Evolutionary conservation across 106 monocot species (phyloP), one percentile per base, ranked within the genome.

Genomic region (Acorus calamus): DNA sequence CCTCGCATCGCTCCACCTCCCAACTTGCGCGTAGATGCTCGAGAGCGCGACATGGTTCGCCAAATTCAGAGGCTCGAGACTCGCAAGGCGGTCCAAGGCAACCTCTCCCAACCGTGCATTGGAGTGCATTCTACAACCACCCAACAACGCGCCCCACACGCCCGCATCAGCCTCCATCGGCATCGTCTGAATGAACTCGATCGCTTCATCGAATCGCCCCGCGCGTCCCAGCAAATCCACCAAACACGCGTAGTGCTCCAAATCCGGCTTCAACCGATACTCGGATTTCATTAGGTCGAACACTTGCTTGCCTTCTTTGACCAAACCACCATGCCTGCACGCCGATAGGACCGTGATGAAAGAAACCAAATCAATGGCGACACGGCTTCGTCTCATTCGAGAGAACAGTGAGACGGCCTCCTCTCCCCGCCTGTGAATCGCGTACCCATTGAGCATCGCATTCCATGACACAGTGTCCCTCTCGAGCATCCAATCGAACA

Each of bases 261-360:
- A 28, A 51, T 72, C 52, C 44, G 84, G 84, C 48, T 80, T 66
- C 63, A 73, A 41, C 4, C 14, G 11, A 55, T 70, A 49, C 51
- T 70, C 73, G 43, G 50, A 44, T 47, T 46, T 53, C 74, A 87
- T 84, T 28, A 81, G 84, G 9, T 64, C 59, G 14, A 92, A 87
- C 11, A 87, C 67, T 11, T 48, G 69, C 59, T 62, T 69, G 13
- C 92, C 92, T 77, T 87, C 81, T 53, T 69, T 70, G 60, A 92
- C 60, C 66, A 84, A 66, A 52, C 92, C 92, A 0, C 69, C 79
- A 62, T 92, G 87, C 53, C 87, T 72, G 65, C 87, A 92, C 61
- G 87, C 92, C 64, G 92, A 92, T 53, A 92, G 68, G 42, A 75
- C 70, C 4, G 77, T 65, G 5, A 92, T 47, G 44, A 81, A 81